Base-by-base conservation (phyloP, 2,329 filamentous ascomycete genomes). In the Penicillium sp. region DNA sequence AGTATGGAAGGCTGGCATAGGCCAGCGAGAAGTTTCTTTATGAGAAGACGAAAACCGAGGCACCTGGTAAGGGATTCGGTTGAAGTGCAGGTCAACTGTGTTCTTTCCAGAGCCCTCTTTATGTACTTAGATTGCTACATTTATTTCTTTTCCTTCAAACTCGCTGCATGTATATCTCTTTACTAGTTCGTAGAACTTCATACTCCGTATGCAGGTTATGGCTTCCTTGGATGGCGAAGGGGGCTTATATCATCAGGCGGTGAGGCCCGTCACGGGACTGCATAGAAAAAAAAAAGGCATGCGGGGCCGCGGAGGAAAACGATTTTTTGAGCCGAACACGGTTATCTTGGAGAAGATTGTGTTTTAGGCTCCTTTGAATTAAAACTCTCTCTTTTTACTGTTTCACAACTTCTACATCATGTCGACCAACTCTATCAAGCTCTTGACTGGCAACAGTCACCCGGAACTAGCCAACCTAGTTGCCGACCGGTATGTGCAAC, bases 361-460 rank as follows among this genome's bases (percentile, higher is more conserved):
- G 30, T 46, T 54, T 50, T 50, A 38, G 19, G 38, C 45, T 44
- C 16, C 38, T 25, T 54, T 38, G 17, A 33, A 37, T 36, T 40
- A 38, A 41, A 48, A 8, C 3, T 22, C n/a, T 35, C 28, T 22
- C 28, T 22, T 42, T 5, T 53, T 31, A 47, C 37, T 22, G 16
- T 38, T 52, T 31, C 28, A 22, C 25, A 41, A 30, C n/a, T 0
- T 14, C 19, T 28, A 8, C 59, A 64, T 45, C 57, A 89, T 90
- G 87, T 83, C 87, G 64, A 82, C 85, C 60, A 90, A 89, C 76
- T 87, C 84, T 36, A 89, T 90, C 72, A 90, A 90, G 75, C 77
- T 90, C 61, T 78, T 90, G 72, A 89, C 87, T 66, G 87, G 87
- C 66, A 89, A 89, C 78, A 89, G 86, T 73, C 88, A 90, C 71